Percentiles rank a stretch among this genome's conserved stretches.
Conservation (phyloP, 352 stramenopile species). For the Phytophthora pluvialis region DNA sequence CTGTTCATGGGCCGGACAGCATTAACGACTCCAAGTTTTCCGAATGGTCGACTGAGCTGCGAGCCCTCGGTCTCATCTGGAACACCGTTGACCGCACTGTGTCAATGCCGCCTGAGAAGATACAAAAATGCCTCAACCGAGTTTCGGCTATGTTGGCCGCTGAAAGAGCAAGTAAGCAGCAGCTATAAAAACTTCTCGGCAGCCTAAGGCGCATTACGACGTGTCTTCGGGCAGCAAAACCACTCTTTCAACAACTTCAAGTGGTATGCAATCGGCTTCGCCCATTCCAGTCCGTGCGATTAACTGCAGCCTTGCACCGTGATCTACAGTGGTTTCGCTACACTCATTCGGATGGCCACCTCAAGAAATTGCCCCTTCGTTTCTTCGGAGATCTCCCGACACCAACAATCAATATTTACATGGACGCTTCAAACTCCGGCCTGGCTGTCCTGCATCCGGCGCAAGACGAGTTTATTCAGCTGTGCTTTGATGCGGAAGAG, state of each 20-base stretch:
- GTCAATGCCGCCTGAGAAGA: constrained; percentile 25
- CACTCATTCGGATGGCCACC: background rate
- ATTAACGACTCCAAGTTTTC: constrained; percentile 46
- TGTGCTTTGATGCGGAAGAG: background rate
- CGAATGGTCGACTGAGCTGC: constrained; percentile 8
- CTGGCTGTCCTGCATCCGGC: constrained; percentile 8
- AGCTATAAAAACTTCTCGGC: constrained; percentile 28
- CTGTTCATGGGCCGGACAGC: constrained; percentile 16
- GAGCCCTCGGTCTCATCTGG: constrained; percentile 19
- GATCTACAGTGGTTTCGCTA: constrained; percentile 4
- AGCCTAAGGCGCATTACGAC: constrained; percentile 29
- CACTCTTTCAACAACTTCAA: constrained; percentile 19
- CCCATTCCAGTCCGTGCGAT: background rate
- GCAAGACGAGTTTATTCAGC: background rate
- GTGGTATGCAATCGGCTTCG: background rate
- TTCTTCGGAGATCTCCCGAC: too few relatives aligned
- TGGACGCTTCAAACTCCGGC: constrained; percentile 2
- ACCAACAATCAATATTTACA: constrained; percentile 15
- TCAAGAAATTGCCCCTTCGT: background rate
- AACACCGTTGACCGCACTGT: constrained; percentile 14
- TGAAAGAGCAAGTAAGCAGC: background rate
- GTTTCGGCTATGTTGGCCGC: background rate
- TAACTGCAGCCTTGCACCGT: background rate
- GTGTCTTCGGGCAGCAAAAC: constrained; percentile 25
- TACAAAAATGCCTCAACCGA: constrained; percentile 18